These are phyloP conservation scores for Prunus mira DNA, from an alignment of 306 rosid genomes.

Conservation along the genomic window DNA sequence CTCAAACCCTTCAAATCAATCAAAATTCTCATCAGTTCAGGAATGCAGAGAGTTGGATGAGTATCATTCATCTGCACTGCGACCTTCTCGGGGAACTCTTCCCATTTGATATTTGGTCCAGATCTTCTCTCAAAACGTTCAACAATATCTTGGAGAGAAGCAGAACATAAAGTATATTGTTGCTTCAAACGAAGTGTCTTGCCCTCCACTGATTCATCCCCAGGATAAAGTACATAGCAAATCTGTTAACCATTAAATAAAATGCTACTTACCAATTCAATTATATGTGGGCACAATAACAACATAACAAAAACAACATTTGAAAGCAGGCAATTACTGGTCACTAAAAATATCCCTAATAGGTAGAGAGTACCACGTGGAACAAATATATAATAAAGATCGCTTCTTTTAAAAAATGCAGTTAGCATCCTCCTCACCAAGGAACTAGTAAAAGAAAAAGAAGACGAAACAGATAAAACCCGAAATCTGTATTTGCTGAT, in stretches of 20 bases:
- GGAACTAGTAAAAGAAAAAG: background rate
- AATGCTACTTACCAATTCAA: constrained; percentile 19
- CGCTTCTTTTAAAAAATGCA: background rate
- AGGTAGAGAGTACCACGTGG: background rate
- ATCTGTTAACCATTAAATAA: constrained; percentile 48
- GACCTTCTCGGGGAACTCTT: constrained; percentile 84
- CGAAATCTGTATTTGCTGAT: background rate
- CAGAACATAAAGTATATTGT: constrained; percentile 94
- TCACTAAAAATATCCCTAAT: background rate
- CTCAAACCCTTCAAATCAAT: constrained; percentile 79
- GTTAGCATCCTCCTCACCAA: background rate
- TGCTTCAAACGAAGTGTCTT: constrained; percentile 92
- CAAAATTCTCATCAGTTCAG: constrained; percentile 85
- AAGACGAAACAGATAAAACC: background rate
- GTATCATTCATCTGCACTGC: constrained; percentile 99
- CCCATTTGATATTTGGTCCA: constrained; percentile 66
- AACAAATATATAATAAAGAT: background rate
- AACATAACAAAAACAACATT: background rate
- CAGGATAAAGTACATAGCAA: constrained; percentile 89
- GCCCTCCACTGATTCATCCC: constrained; percentile 91
- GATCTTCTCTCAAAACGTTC: constrained; percentile 89
- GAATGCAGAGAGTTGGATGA: constrained; percentile 99
- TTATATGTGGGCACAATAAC: constrained; percentile 1
- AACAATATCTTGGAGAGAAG: constrained; percentile 96
- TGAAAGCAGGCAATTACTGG: background rate